Base-by-base conservation (phyloP, 2,329 filamentous ascomycete genomes). In the Xylariaceae sp. region DNA sequence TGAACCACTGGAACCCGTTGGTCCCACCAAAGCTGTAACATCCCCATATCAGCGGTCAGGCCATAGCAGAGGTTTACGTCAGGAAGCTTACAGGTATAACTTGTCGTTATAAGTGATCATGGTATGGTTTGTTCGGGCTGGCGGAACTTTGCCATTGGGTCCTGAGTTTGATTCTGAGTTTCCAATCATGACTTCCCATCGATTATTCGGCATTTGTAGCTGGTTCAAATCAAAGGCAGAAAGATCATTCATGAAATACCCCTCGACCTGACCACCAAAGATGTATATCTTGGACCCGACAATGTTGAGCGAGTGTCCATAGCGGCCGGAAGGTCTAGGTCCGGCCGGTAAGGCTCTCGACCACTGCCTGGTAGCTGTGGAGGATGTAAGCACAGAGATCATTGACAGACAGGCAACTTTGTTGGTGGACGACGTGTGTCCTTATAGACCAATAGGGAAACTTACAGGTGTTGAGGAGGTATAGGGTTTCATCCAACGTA, bases 171-270 rank as follows among this genome's bases (percentile, higher is more conserved):
- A 79, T 49, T 87, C 84, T 39, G 79, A 85, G 63, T 87, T 91
- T 47, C 83, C 78, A 22, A 95, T 81, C n/a, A 99, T 76, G 54
- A 96, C 83, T 60, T 99, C 94, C 94, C 94, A 99, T 56, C 88
- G 84, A 65, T 96, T 97, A 48, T 86, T 85, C 11, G 91, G 85
- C 67, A 88, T 89, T 68, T 97, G 94, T 14, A 99, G 75, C 51
- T 94, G 90, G 64, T 99, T 99, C 46, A 99, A 73, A 65, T 99
- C 95, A 63, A 99, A 99, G 10, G 91, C 90, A 31, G 95, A 83
- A 14, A 99, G 75, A 63, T 99, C 94, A 62, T 99, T 99, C 83
- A 99, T 97, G 65, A 99, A 99, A 65, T 86, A 91, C 5, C 92
- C 94, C 66, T 99, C 94, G 1, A 97, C 92, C 64, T 99, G 94